A percentile compares a stretch with the other conserved stretches of the same genome.
Evolutionary conservation across 257 asterid species (phyloP).

Genomic region (Ophiorrhiza pumila): DNA sequence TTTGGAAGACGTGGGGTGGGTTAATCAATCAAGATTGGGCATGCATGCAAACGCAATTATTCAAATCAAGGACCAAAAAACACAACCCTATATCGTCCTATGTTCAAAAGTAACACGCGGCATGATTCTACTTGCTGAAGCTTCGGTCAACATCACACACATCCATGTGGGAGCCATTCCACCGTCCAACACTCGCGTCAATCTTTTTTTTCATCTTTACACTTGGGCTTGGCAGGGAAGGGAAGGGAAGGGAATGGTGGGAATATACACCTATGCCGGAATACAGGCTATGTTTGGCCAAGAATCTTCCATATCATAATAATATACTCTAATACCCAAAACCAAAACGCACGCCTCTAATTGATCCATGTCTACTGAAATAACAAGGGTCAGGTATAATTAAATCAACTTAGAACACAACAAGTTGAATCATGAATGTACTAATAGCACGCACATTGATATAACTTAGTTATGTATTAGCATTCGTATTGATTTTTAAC

Average conservation of each 20-base stretch:
- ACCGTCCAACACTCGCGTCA: conserved; percentile 21
- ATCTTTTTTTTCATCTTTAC: background rate
- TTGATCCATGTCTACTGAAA: too few relatives aligned
- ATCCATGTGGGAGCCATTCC: conserved; percentile 14
- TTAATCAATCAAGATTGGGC: too few relatives aligned
- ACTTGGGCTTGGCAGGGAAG: background rate
- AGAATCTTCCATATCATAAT: background rate
- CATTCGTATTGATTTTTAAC: too few relatives aligned
- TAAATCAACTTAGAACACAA: too few relatives aligned
- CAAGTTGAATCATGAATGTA: too few relatives aligned
- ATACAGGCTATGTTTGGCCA: conserved; percentile 3
- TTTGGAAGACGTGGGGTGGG: too few relatives aligned
- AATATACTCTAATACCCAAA: too few relatives aligned
- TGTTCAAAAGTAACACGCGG: background rate
- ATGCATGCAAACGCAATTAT: too few relatives aligned
- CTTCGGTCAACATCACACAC: conserved; percentile 5
- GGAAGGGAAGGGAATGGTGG: background rate
- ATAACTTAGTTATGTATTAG: too few relatives aligned
- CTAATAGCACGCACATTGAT: too few relatives aligned
- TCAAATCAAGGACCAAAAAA: background rate
- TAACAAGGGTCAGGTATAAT: too few relatives aligned
- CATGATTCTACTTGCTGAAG: background rate
- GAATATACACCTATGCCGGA: background rate
- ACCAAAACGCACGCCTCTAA: too few relatives aligned
- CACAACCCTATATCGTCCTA: background rate